Conservation (phyloP, 148 eudicot species). For the Hydrangea macrophylla region DNA sequence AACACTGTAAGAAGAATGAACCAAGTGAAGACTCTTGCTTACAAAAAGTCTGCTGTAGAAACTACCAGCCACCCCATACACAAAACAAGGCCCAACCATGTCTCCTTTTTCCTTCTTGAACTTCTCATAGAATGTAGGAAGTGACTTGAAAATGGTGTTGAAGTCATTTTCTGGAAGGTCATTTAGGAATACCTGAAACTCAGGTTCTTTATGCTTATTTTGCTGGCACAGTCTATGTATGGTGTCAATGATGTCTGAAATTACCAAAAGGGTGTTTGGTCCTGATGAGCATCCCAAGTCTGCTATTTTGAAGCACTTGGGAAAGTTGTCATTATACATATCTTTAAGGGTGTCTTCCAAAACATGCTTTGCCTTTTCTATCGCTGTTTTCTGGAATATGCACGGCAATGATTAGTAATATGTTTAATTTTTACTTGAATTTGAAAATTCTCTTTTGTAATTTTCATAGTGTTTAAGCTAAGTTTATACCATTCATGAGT, state of each 20-base stretch:
- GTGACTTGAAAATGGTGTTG: constrained; percentile 11
- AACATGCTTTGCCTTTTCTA: constrained; percentile 10
- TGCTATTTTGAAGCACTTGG: constrained; percentile 12
- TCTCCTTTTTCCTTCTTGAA: constrained; percentile 1
- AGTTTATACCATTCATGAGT: no score
- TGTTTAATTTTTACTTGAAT: no score
- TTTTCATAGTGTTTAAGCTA: no score
- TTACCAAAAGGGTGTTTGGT: constrained; percentile 21
- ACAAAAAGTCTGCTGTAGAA: constrained; percentile 19
- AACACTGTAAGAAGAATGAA: constrained; percentile 12
- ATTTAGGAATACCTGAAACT: constrained; percentile 1
- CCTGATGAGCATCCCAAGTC: constrained; percentile 40
- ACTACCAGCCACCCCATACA: constrained; percentile 29
- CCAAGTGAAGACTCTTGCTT: constrained; percentile 8
- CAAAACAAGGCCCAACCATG: constrained; percentile 13
- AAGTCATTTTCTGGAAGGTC: constrained; percentile 10
- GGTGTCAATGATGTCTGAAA: constrained; percentile 11
- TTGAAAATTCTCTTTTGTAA: no score
- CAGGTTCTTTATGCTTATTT: background rate
- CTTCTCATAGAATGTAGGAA: constrained; percentile 1
- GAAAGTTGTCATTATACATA: background rate
- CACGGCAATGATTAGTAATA: no score
- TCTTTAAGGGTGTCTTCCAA: constrained; percentile 19
- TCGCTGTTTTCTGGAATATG: constrained; percentile 18
- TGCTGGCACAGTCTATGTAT: background rate